Conservation (phyloP, 352 stramenopile species). For the Lagenidium giganteum region DNA sequence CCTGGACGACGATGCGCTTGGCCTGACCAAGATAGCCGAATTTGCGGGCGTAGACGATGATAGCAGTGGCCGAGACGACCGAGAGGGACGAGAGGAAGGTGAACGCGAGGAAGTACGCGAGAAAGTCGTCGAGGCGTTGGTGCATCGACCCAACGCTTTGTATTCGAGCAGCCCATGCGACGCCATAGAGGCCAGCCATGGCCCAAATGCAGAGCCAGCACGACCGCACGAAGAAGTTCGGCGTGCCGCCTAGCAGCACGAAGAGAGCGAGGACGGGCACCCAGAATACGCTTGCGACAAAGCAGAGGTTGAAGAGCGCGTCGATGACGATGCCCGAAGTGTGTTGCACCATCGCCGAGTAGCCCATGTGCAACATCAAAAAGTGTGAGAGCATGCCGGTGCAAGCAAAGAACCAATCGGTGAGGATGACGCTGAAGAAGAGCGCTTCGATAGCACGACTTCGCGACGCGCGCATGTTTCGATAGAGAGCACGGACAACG, state of each 20-base stretch:
- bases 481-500: slow-evolving; percentile 26
- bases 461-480: slow-evolving; percentile 9
- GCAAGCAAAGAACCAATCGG: slow-evolving; percentile 48
- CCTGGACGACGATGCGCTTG: slow-evolving; percentile 15
- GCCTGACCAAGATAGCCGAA: neutral
- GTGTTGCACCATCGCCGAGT: slow-evolving; percentile 25
- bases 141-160: slow-evolving; percentile 15
- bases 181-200: slow-evolving; percentile 30
- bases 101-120: slow-evolving; percentile 26
- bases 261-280: slow-evolving; percentile 39
- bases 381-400: slow-evolving; percentile 47
- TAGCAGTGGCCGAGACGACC: slow-evolving; percentile 16
- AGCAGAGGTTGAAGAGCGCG: slow-evolving; percentile 28
- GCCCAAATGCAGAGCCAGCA: slow-evolving; percentile 46
- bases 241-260: slow-evolving; percentile 21
- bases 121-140: slow-evolving; percentile 5
- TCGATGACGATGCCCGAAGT: slow-evolving; percentile 29
- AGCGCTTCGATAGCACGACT: slow-evolving; percentile 8
- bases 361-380: slow-evolving; percentile 46
- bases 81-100: slow-evolving; percentile 19
- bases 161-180: slow-evolving; percentile 30
- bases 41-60: slow-evolving; percentile 21
- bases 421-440: slow-evolving; percentile 49
- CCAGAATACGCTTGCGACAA: slow-evolving; percentile 47
- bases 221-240: slow-evolving; percentile 34